These are phyloP conservation scores for Juglanconis oblonga DNA, from an alignment of 2,329 filamentous ascomycete species.

Conservation along the genomic window DNA sequence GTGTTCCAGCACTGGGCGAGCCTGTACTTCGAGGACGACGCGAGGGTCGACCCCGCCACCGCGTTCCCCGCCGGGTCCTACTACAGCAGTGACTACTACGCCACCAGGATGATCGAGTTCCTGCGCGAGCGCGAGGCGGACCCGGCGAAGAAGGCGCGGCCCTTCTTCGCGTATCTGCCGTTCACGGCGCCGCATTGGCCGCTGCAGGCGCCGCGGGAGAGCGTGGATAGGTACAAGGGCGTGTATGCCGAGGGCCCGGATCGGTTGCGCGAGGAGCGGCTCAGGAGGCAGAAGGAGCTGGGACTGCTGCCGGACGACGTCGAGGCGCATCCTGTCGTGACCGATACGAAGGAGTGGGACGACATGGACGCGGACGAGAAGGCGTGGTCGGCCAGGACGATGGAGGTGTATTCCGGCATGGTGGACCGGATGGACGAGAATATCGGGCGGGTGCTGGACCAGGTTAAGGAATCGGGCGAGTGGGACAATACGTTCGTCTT, in stretches of 20 bases:
- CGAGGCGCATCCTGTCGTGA: constrained; percentile 47
- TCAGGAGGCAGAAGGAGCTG: constrained; percentile 54
- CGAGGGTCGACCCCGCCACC: constrained; percentile 28
- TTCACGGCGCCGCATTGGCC: constrained; percentile 65
- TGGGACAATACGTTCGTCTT: constrained; percentile 62
- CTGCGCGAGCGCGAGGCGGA: constrained; percentile 43
- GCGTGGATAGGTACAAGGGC: constrained; percentile 55
- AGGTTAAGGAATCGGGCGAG: constrained; percentile 53
- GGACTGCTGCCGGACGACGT: constrained; percentile 52
- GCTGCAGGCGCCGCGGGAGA: constrained; percentile 54
- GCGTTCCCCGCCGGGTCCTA: constrained; percentile 44
- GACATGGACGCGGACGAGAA: constrained; percentile 44
- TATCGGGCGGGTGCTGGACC: constrained; percentile 56
- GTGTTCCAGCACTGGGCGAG: too few relatives aligned
- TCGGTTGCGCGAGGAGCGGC: constrained; percentile 48
- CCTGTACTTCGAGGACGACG: constrained; percentile 35
- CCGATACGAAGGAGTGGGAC: constrained; percentile 46
- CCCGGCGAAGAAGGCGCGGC: constrained; percentile 24
- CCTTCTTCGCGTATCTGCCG: constrained; percentile 60
- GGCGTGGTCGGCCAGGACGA: constrained; percentile 41
- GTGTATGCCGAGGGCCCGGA: constrained; percentile 61
- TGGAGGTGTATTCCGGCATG: constrained; percentile 64
- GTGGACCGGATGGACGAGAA: constrained; percentile 60
- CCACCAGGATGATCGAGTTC: constrained; percentile 49
- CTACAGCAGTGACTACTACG: constrained; percentile 53